Conservation (phyloP, 2,329 filamentous ascomycete species). For the Arthrobotrys conoides region DNA sequence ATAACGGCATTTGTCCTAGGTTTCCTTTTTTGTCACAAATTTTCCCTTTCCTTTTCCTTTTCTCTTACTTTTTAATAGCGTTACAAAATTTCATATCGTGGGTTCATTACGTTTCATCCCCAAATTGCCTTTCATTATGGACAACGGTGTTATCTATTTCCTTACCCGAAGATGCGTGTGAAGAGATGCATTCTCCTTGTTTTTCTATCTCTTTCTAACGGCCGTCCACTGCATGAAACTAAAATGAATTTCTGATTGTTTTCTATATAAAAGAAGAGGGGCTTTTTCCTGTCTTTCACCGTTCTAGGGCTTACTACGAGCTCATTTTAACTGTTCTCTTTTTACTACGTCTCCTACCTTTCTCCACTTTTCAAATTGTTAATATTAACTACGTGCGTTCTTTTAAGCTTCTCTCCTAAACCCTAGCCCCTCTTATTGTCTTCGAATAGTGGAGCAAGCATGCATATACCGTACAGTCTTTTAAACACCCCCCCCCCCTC, state of each 20-base stretch:
- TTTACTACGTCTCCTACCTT: conserved; percentile 14
- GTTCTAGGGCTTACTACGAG: conserved; percentile 6
- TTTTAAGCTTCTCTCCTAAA: conserved; percentile 33
- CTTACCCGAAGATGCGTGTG: conserved; percentile 43
- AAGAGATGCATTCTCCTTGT: conserved; percentile 53
- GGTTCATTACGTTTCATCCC: conserved; percentile 36
- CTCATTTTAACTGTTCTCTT: conserved; percentile 9
- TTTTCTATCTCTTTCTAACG: conserved; percentile 36
- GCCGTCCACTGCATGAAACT: conserved; percentile 55
- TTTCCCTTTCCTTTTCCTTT: conserved; percentile 7
- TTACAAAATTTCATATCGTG: conserved; percentile 47
- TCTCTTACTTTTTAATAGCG: conserved; percentile 52
- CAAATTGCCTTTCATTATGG: conserved; percentile 52
- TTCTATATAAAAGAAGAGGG: conserved; percentile 26
- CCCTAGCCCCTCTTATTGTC: conserved; percentile 9
- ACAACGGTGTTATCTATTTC: conserved; percentile 43
- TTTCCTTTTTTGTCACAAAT: conserved; percentile 24
- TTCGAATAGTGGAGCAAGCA: conserved; percentile 46
- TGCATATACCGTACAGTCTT: conserved; percentile 34
- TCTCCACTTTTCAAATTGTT: conserved; percentile 37
- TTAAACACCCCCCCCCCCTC: background rate
- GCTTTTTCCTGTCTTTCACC: conserved; percentile 29
- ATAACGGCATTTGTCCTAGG: conserved; percentile 55
- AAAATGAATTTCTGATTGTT: conserved; percentile 49
- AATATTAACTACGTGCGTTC: conserved; percentile 45